Conservation (phyloP, 2,329 filamentous ascomycete genomes). For the Nemania serpens region DNA sequence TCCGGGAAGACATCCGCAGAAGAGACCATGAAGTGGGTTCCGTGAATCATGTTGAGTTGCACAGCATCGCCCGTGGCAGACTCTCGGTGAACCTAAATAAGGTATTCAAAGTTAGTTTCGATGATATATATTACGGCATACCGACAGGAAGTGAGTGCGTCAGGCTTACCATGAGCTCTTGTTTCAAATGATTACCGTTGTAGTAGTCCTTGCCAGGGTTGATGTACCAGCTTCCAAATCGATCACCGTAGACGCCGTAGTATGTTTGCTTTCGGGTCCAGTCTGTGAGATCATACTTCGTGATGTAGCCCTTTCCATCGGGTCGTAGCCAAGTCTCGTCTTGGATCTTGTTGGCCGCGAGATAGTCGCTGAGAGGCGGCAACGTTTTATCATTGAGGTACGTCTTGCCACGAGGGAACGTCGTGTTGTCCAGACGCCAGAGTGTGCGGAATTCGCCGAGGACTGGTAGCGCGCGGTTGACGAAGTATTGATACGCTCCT, state of each 20-base stretch:
- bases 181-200: slow-evolving; percentile 57
- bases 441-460: slow-evolving; percentile 57
- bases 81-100: slow-evolving; percentile 50
- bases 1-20: slow-evolving; percentile 44
- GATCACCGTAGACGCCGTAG: slow-evolving; percentile 55
- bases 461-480: slow-evolving; percentile 53
- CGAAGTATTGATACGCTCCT: slow-evolving; percentile 61
- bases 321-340: slow-evolving; percentile 57
- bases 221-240: slow-evolving; percentile 57
- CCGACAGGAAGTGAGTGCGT: not conserved
- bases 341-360: slow-evolving; percentile 52
- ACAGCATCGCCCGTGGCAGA: slow-evolving; percentile 55
- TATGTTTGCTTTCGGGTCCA: slow-evolving; percentile 47
- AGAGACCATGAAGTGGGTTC: slow-evolving; percentile 51
- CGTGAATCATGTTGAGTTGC: slow-evolving; percentile 60
- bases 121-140: not conserved
- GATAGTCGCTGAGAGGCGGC: slow-evolving; percentile 50
- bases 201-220: slow-evolving; percentile 56
- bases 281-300: slow-evolving; percentile 52
- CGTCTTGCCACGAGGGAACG: slow-evolving; percentile 52
- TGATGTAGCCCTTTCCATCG: slow-evolving; percentile 53
- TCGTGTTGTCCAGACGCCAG: slow-evolving; percentile 54
- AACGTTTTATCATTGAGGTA: slow-evolving; percentile 51
- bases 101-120: not conserved
- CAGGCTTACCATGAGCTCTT: slow-evolving; percentile 50